A percentile compares a stretch with the other conserved stretches of the same genome.
These are phyloP conservation scores for Pyricularia pennisetigena DNA, from an alignment of 2,329 filamentous ascomycete species.

Conservation along the genomic window DNA sequence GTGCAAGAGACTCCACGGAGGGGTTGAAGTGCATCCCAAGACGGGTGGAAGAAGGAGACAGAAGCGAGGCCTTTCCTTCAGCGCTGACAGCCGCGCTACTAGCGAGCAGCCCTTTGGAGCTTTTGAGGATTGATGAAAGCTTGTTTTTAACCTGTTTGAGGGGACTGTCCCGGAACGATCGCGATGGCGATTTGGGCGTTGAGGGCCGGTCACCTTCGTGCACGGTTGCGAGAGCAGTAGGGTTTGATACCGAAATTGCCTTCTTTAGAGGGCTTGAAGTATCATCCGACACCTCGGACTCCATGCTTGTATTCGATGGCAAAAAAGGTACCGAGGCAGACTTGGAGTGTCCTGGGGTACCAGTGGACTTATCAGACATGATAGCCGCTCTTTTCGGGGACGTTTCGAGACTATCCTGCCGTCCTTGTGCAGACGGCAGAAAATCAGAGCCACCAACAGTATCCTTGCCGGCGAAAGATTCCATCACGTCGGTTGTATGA, in stretches of 20 bases:
- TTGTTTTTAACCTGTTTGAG: conserved; percentile 89
- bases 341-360: conserved; percentile 43
- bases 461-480: conserved; percentile 39
- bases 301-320: conserved; percentile 12
- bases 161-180: conserved; percentile 59
- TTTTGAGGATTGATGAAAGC: conserved; percentile 81
- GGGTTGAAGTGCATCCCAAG: conserved; percentile 31
- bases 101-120: conserved; percentile 75
- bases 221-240: conserved; percentile 36
- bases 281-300: conserved; percentile 17
- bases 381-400: conserved; percentile 25
- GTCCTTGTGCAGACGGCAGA: conserved; percentile 28
- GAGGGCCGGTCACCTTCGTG: conserved; percentile 28
- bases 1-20: conserved; percentile 38
- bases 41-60: conserved; percentile 42
- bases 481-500: conserved; percentile 51
- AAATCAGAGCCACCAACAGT: conserved; percentile 38
- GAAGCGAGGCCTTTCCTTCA: conserved; percentile 47
- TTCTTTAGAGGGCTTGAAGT: conserved; percentile 39
- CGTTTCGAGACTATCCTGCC: conserved; percentile 17
- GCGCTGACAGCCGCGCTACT: conserved; percentile 60
- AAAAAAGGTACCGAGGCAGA: conserved; percentile 53
- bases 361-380: conserved; percentile 19
- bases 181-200: conserved; percentile 47
- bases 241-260: conserved; percentile 49